Base-by-base conservation (phyloP, 257 asterid genomes). In the Nicotiana otophora region DNA sequence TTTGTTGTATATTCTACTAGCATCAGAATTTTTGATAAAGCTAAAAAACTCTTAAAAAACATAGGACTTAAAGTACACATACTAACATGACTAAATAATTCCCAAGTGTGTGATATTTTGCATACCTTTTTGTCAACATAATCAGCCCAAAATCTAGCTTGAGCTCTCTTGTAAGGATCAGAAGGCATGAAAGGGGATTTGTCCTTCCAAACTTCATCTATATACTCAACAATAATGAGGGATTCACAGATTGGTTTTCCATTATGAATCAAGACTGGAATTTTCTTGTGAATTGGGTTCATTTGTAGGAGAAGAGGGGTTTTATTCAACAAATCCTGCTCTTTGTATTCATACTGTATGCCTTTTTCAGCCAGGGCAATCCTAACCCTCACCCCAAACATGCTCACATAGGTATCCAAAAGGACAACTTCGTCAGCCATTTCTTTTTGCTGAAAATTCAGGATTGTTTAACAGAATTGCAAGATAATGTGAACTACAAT, bases 171-270 rank as follows among this genome's bases (percentile, higher is more conserved):
- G 12, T 66, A 77, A 60, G 84, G 82, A 61, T 81, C 80, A 67
- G 79, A 67, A 2, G 87, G 89, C 10, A 86, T 81, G 12, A 86
- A 61, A 19, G 84, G 87, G 30, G 80, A 15, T 62, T 34, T 81
- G 33, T 77, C 80, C 28, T 66, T 66, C 89, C 85, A 86, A 0
- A 63, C 61, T 62, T 86, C 80, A 4, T 84, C 87, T 48, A 84
- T 86, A n/a, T 84, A 86, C 46, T 86, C 64, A 20, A 86, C 84
- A 2, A 30, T 81, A 26, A 77, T 62, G 1, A 67, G 28, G 4
- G 89, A 86, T 72, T 86, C 87, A 70, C 83, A 84, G 0, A 86
- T 7, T 5, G 89, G 85, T 60, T 84, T 87, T 0, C 87, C 87
- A 36, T 88, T 86, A 57, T 86, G 89, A 62, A 88, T 81, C 64